A percentile compares a stretch with the other conserved stretches of the same genome.
Conservation (phyloP, 441 rosid species). For the Adansonia rubrostipa region DNA sequence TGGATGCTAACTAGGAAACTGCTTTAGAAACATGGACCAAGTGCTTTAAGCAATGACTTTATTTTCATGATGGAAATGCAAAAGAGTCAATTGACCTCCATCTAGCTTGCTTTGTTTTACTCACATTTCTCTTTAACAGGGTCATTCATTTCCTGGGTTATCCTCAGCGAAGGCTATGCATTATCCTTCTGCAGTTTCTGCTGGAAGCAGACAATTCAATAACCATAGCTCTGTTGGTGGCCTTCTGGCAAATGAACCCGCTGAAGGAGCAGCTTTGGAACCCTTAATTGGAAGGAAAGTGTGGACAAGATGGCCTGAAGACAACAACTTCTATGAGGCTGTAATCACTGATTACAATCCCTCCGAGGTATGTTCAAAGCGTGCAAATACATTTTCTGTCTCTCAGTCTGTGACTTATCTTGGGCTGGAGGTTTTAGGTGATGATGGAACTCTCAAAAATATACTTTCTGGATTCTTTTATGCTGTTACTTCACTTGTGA, state of each 20-base stretch:
- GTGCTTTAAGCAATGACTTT: conserved; percentile 4
- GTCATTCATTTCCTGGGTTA: conserved; percentile 45
- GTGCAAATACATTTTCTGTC: background rate
- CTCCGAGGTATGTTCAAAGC: conserved; percentile 13
- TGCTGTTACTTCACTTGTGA: background rate
- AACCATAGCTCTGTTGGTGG: conserved; percentile 51
- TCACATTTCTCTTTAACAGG: conserved; percentile 35
- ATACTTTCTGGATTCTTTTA: background rate
- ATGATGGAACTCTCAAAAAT: background rate
- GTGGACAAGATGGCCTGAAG: conserved; percentile 99
- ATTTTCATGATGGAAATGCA: conserved; percentile 20
- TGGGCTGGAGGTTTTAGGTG: background rate
- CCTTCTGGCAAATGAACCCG: conserved; percentile 51
- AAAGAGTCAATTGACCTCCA: conserved; percentile 23
- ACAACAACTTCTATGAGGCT: conserved; percentile 88
- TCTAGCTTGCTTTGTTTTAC: conserved; percentile 17
- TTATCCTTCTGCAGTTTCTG: conserved; percentile 54
- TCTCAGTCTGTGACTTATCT: background rate
- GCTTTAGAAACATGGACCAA: conserved; percentile 3
- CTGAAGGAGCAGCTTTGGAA: conserved; percentile 50
- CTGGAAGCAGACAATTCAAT: conserved; percentile 57
- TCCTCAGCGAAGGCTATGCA: conserved; percentile 54
- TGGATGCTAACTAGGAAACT: background rate
- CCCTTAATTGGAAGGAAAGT: conserved; percentile 77
- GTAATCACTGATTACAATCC: conserved; percentile 71